Conservation (phyloP, 768 basidiomycete genomes). For the Lentinula sp. region DNA sequence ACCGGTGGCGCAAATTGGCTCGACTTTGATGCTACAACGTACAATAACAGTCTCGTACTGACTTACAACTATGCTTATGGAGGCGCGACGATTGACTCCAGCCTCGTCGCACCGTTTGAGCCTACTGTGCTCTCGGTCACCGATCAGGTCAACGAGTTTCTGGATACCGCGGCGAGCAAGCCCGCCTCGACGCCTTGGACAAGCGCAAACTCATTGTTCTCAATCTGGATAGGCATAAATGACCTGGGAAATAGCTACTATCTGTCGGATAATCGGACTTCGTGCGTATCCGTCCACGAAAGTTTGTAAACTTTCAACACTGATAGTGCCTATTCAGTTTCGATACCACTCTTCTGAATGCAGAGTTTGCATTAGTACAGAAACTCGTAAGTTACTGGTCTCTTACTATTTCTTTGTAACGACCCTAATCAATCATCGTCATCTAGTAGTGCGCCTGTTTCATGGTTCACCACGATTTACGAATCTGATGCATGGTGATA, state of each 20-base stretch:
- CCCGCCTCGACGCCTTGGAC: conserved; percentile 52
- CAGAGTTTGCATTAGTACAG: conserved; percentile 44
- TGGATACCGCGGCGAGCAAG: conserved; percentile 37
- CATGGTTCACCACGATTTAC: not conserved
- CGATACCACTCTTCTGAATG: conserved; percentile 39
- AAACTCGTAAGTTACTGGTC: conserved; percentile 33
- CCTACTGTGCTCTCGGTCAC: conserved; percentile 47
- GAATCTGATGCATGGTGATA: conserved; percentile 8
- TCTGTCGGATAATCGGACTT: conserved; percentile 35
- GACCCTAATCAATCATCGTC: conserved; percentile 9
- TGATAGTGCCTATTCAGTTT: conserved; percentile 26
- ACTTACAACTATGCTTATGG: conserved; percentile 66
- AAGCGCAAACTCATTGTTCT: conserved; percentile 51
- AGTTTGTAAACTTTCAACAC: too few relatives aligned
- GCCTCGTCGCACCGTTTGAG: conserved; percentile 46
- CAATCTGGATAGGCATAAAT: conserved; percentile 70
- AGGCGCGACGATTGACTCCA: conserved; percentile 58
- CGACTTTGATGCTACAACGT: conserved; percentile 42
- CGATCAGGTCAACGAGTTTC: conserved; percentile 59
- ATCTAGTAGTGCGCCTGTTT: conserved; percentile 23
- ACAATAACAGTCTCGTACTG: conserved; percentile 47
- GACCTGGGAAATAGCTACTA: conserved; percentile 57
- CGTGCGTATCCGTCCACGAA: conserved; percentile 26
- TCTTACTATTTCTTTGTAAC: not conserved
- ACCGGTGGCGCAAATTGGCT: conserved; percentile 58